Evolutionary conservation across 1,139 yeast genomes (phyloP), one percentile per base, ranked within the genome.

Genomic region (Sugiyamaella grinbergsii): DNA sequence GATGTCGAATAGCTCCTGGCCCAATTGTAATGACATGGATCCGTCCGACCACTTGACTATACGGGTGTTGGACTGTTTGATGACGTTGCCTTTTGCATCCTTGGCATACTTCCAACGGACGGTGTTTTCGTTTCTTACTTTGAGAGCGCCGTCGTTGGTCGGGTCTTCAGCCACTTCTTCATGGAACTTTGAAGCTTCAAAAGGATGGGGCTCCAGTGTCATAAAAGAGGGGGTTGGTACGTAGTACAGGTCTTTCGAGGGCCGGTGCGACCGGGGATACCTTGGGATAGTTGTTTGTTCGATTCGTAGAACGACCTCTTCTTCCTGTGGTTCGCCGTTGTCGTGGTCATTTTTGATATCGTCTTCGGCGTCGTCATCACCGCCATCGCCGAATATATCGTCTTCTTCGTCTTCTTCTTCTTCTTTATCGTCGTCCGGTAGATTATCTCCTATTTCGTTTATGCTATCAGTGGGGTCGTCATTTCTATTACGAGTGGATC

Each of bases 11-110:
- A 85, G 77, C 69, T 93, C 98, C 45, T 76, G 77, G 16, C 99
- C 99, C 41, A 94, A 73, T 62, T 89, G 91, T 55, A 93, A 73
- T 2, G 97, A 89, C 57, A 84, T 69, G 4, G 87, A 76, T 0
- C 98, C 99, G 69, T 93, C 98, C 52, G 86, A 85, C 99, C 99
- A 93, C 66, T 87, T 85, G 26, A 93, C 79, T 53, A 91, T 83
- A 64, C 93, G 90, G 2, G 97, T 84, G 64, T 93, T 93, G 5
- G 95, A 85, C 66, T 90, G 95, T 62, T 87, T 87, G 61, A 64
- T 61, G 58, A 86, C 81, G 51, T 79, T 77, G 23, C 81, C 86
- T 49, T 78, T 72, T 40, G 79, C 80, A 42, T 79, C 81, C 47
- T 79, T 72, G 24, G 89, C 84, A 67, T 91, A 90, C 69, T 95